A percentile compares a stretch with the other conserved stretches of the same genome.
Conservation (phyloP, 225 moss, liverwort and hornwort species). For the Pleurozium schreberi region DNA sequence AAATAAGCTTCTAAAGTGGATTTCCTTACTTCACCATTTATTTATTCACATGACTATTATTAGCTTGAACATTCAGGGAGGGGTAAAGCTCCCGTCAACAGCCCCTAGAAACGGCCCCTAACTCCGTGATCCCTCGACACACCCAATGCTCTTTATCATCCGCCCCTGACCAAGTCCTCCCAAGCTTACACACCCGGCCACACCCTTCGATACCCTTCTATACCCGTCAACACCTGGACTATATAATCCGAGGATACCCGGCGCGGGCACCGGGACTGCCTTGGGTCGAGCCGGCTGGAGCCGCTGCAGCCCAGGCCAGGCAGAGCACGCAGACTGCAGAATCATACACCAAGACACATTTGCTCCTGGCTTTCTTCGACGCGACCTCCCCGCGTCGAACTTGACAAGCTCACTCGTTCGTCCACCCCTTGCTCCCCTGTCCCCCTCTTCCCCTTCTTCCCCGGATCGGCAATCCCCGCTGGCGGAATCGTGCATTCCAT, state of each 20-base stretch:
- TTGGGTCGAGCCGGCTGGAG: background rate
- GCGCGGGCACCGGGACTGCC: background rate
- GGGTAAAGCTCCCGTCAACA: background rate
- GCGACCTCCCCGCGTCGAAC: background rate
- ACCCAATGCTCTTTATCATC: background rate
- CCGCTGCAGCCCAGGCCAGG: background rate
- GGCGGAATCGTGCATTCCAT: background rate
- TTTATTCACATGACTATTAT: background rate
- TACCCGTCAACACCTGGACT: background rate
- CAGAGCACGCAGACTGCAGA: background rate
- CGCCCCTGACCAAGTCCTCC: background rate
- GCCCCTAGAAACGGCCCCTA: background rate
- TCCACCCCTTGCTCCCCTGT: background rate
- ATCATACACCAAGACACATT: background rate
- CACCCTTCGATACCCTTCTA: background rate
- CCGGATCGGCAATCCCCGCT: constrained; percentile 3
- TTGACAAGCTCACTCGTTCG: background rate
- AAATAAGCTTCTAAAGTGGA: too few species aligned
- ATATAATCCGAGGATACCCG: background rate
- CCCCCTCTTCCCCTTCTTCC: background rate
- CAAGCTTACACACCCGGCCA: background rate
- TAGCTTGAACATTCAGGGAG: background rate
- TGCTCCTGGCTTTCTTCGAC: background rate
- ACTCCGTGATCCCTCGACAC: background rate
- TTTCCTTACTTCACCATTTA: background rate